These are phyloP conservation scores for Thalassiosira tumida DNA, from an alignment of 352 stramenopile species.

Conservation along the genomic window DNA sequence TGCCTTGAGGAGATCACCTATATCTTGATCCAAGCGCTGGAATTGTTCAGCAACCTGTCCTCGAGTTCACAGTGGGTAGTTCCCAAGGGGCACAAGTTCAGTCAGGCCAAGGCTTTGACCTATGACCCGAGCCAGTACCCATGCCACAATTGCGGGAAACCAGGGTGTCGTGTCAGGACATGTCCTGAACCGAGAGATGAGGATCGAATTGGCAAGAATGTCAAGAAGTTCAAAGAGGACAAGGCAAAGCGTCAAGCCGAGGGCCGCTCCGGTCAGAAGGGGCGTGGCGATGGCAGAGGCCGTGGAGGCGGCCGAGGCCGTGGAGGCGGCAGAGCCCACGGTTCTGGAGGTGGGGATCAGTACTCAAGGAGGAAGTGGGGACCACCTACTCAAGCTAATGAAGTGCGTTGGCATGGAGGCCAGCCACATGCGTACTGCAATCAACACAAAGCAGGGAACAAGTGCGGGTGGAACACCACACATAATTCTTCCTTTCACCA, in stretches of 20 bases:
- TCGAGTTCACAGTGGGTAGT: background rate
- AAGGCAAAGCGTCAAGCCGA: background rate
- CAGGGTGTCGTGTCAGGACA: background rate
- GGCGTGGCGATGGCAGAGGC: background rate
- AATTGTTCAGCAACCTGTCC: background rate
- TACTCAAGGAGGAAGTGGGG: background rate
- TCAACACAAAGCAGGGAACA: background rate
- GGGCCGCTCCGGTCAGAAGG: no score
- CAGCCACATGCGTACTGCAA: background rate
- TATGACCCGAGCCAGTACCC: background rate
- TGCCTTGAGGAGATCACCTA: background rate
- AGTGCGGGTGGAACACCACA: background rate
- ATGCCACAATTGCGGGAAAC: background rate
- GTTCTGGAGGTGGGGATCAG: background rate
- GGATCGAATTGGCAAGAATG: background rate
- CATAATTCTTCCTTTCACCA: background rate
- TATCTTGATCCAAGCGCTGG: background rate
- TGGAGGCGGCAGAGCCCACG: background rate
- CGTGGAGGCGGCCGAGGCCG: background rate
- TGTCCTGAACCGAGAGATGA: background rate
- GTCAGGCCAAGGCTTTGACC: background rate
- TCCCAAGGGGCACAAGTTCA: constrained; percentile 8
- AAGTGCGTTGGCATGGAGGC: background rate
- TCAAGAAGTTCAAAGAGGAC: background rate
- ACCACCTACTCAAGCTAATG: background rate